Evolutionary conservation across 805 yeast genomes (phyloP).

Genomic region (Cyberlindnera misumaiensis): DNA sequence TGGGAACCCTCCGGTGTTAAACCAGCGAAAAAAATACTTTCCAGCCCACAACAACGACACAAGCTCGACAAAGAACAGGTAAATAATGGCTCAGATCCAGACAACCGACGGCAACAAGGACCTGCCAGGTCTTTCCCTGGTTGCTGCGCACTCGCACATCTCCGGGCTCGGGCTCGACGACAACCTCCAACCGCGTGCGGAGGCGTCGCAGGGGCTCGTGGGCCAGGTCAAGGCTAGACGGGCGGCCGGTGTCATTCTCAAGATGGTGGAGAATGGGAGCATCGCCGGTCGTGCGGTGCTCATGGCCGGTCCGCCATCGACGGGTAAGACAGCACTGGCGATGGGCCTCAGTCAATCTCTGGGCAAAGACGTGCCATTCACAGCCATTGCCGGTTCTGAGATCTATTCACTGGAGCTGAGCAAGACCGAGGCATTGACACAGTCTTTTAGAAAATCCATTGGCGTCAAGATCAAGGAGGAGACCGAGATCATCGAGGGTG

Average conservation of each 20-base stretch:
- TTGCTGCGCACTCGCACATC: constrained; percentile 98
- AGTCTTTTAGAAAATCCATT: constrained; percentile 91
- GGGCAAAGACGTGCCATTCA: constrained; percentile 77
- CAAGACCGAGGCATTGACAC: constrained; percentile 94
- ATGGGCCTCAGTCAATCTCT: constrained; percentile 80
- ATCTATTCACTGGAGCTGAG: constrained; percentile 85
- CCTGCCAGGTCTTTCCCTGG: constrained; percentile 60
- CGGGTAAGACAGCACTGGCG: constrained; percentile 98
- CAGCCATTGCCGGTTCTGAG: constrained; percentile 92
- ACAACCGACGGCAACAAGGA: constrained; percentile 40
- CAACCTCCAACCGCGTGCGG: constrained; percentile 66
- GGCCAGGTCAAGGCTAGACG: constrained; percentile 93
- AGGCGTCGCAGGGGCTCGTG: constrained; percentile 86
- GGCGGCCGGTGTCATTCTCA: constrained; percentile 92
- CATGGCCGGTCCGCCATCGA: constrained; percentile 97
- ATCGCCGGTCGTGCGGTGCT: constrained; percentile 96
- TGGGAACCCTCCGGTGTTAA: not conserved
- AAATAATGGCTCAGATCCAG: constrained; percentile 25
- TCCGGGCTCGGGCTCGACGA: constrained; percentile 96
- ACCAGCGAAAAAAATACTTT: constrained; percentile 6
- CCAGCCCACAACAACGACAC: constrained; percentile 1
- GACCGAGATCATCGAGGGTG: constrained; percentile 97
- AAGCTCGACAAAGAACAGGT: not conserved
- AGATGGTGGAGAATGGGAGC: constrained; percentile 88
- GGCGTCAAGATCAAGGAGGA: constrained; percentile 95